Base-by-base conservation (phyloP, 768 basidiomycete genomes). In the Gloeopeniophorella convolvens region DNA sequence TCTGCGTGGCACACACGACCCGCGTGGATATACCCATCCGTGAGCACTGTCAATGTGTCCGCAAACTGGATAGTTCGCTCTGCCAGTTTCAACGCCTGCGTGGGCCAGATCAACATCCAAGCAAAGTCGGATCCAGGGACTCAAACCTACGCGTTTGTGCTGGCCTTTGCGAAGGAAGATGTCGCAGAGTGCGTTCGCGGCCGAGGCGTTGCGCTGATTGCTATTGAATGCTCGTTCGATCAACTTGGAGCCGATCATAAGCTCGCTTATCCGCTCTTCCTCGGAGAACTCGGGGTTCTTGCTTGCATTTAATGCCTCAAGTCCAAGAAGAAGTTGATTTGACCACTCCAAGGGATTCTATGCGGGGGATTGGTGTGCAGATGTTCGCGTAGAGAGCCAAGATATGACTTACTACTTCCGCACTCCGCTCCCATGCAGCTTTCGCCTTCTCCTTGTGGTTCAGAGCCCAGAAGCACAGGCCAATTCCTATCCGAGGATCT, bases 401-500 rank as follows among this genome's bases (percentile, higher is more conserved):
- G 4, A 34, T 26, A n/a, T 34, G 16, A 74, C 89, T 48, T 54
- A 89, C 92, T 56, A 92, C 79, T 67, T 89, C 88, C 46, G 90
- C 63, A 57, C 89, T 89, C 28, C 94, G 75, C 60, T 92, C 78
- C 95, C 96, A 99, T 0, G 95, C 95, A 20, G 77, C 77, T 57
- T 81, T 83, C 0, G 95, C 96, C 58, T 83, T 85, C 2, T 75
- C 73, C 54, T 83, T 85, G 58, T 95, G 80, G 51, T 87, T 87
- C 69, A 96, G 72, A 4, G 87, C 80, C 91, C 90, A 98, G 18
- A 92, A 72, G 66, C 95, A 97, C 4, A 99, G 70, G 8, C 96
- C 96, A 33, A 98, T 90, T 15, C 96, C 96, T 50, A 98, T 86
- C 6, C 96, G 80, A 28, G 96, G 95, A 65, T 99, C 95, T 0